phyloP scores from a whole-genome alignment of 179 eudicot genomes.

The Silene coronaria region DNA sequence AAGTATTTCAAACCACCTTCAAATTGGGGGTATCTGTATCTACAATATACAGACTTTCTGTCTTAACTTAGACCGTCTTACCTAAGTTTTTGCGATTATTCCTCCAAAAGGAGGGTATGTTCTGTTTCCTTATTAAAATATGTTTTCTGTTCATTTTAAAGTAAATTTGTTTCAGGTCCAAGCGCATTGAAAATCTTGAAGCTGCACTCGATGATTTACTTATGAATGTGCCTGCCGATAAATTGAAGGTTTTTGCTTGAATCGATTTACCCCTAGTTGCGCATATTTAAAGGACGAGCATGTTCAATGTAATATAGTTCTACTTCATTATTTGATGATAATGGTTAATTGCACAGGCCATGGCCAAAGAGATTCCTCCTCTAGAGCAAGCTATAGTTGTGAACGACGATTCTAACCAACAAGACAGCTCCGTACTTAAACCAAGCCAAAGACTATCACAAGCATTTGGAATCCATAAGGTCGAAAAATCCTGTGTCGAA shows the following conservation, averaged over 20 bases:
- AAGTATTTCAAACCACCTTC: too few species aligned
- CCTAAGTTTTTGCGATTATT: too few species aligned
- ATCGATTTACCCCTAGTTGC: too few species aligned
- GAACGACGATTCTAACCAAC: background rate
- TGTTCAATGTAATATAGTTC: too few species aligned
- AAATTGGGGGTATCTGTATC: too few species aligned
- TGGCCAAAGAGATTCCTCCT: background rate
- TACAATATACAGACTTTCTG: too few species aligned
- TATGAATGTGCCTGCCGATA: background rate
- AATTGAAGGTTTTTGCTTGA: conserved; percentile 6
- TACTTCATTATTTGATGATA: background rate
- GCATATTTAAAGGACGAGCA: too few species aligned
- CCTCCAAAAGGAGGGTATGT: too few species aligned
- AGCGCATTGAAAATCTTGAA: conserved; percentile 1
- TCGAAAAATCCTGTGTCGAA: background rate
- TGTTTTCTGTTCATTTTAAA: too few species aligned
- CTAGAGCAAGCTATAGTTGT: background rate
- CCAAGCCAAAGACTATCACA: background rate
- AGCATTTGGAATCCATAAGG: background rate
- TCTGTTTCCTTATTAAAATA: too few species aligned
- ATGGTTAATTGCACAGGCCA: conserved; percentile 5
- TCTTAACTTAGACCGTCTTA: too few species aligned
- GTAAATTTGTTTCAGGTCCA: conserved; percentile 2
- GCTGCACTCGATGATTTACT: background rate
- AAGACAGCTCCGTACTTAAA: background rate